A percentile compares a stretch with the other conserved stretches of the same genome.
phyloP scores from a whole-genome alignment of 805 yeast genomes.

The Gaillardinia entomophila region DNA sequence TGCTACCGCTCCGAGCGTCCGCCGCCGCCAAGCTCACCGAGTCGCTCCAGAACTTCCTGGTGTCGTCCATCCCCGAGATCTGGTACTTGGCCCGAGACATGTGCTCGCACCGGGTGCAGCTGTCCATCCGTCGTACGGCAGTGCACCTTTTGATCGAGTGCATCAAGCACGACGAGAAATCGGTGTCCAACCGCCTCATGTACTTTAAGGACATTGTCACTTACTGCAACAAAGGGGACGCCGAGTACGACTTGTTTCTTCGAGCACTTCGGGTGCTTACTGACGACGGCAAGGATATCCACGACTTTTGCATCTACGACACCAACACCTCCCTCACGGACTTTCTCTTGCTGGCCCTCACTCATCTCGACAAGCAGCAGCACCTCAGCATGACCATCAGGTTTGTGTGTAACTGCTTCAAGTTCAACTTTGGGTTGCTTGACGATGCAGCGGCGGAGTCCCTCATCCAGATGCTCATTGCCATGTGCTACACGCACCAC shows the following conservation, averaged over 20 bases:
- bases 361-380: slow-evolving; percentile 5
- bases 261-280: slow-evolving; percentile 43
- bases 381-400: slow-evolving; percentile 16
- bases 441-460: slow-evolving; percentile 28
- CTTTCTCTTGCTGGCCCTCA: slow-evolving; percentile 8
- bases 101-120: slow-evolving; percentile 29
- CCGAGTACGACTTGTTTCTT: slow-evolving; percentile 48
- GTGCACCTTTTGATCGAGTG: slow-evolving; percentile 52
- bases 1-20: slow-evolving; percentile 33
- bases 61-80: slow-evolving; percentile 61
- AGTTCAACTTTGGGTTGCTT: slow-evolving; percentile 41
- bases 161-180: slow-evolving; percentile 45
- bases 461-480: slow-evolving; percentile 27
- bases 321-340: slow-evolving; percentile 17
- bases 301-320: slow-evolving; percentile 45
- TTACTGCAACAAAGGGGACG: slow-evolving; percentile 38
- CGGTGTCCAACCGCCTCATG: slow-evolving; percentile 43
- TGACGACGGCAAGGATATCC: slow-evolving; percentile 47
- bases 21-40: slow-evolving; percentile 49
- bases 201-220: slow-evolving; percentile 56
- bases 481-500: too few relatives aligned
- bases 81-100: slow-evolving; percentile 67
- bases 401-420: slow-evolving; percentile 41
- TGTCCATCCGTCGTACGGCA: slow-evolving; percentile 37
- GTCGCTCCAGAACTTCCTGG: slow-evolving; percentile 45